Evolutionary conservation across 805 yeast species (phyloP).

Genomic region (Nakazawaea holstii): DNA sequence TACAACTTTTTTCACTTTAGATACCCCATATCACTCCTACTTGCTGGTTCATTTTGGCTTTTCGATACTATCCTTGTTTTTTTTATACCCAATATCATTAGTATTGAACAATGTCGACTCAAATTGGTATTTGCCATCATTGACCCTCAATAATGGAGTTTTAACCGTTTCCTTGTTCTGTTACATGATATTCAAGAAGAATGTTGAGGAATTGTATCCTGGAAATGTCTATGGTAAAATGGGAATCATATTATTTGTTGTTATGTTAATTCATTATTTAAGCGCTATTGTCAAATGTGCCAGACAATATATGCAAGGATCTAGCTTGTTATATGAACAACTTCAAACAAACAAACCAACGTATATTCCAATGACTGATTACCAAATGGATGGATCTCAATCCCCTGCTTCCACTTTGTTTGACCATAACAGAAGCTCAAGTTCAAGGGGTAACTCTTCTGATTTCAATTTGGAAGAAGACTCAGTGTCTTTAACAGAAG

Average conservation of each 20-base stretch:
- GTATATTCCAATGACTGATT: constrained; percentile 24
- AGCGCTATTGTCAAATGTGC: constrained; percentile 38
- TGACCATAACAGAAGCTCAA: constrained; percentile 2
- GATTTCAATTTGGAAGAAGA: constrained; percentile 12
- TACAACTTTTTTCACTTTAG: constrained; percentile 62
- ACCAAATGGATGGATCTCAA: constrained; percentile 16
- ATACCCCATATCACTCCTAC: constrained; percentile 42
- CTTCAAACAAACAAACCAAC: constrained; percentile 8
- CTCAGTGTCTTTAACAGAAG: background rate
- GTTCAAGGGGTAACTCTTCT: background rate
- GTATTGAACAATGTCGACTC: constrained; percentile 58
- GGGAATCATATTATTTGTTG: constrained; percentile 53
- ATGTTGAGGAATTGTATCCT: constrained; percentile 70
- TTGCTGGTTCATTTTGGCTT: constrained; percentile 51
- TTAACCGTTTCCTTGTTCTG: constrained; percentile 46
- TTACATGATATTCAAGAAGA: constrained; percentile 50
- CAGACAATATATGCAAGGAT: background rate
- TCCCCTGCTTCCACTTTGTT: constrained; percentile 32
- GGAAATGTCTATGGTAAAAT: constrained; percentile 66
- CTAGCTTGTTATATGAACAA: constrained; percentile 9
- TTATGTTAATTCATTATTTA: constrained; percentile 47
- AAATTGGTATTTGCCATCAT: constrained; percentile 51
- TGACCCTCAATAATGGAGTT: constrained; percentile 43
- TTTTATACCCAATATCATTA: constrained; percentile 64
- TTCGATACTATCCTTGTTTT: constrained; percentile 36